These are phyloP conservation scores for Pyrenophora seminiperda DNA, from an alignment of 2,329 filamentous ascomycete genomes.

Conservation along the genomic window DNA sequence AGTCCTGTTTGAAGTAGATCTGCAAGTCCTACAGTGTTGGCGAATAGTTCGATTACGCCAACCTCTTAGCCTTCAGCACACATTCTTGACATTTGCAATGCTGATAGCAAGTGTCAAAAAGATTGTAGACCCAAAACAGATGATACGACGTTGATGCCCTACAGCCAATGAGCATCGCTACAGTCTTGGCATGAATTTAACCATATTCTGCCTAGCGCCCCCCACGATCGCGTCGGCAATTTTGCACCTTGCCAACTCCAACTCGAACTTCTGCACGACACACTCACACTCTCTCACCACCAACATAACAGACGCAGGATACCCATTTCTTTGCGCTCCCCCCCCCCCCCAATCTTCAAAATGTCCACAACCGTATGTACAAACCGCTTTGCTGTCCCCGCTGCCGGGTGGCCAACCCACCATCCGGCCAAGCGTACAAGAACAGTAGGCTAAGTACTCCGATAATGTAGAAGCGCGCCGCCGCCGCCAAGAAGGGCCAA, in stretches of 20 bases:
- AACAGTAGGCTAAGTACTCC: slow-evolving; percentile 98
- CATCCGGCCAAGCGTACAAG: slow-evolving; percentile 39
- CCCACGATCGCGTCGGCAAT: slow-evolving; percentile 13
- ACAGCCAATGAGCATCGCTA: neutral
- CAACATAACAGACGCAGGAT: slow-evolving; percentile 72
- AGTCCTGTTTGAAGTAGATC: too few relatives aligned
- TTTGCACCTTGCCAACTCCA: slow-evolving; percentile 11
- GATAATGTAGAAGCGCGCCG: slow-evolving; percentile 62
- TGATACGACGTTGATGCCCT: too few relatives aligned
- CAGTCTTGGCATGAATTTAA: slow-evolving; percentile 5
- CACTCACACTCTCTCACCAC: slow-evolving; percentile 9
- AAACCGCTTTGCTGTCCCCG: slow-evolving; percentile 95
- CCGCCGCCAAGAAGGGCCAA: slow-evolving; percentile 57
- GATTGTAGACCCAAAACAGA: too few relatives aligned
- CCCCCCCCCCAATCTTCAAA: slow-evolving; percentile 58
- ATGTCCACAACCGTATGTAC: slow-evolving; percentile 93
- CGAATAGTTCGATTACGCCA: too few relatives aligned
- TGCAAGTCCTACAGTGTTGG: too few relatives aligned
- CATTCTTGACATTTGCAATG: too few relatives aligned
- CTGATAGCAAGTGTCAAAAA: too few relatives aligned
- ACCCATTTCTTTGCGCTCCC: slow-evolving; percentile 80
- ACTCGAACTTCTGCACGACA: slow-evolving; percentile 5
- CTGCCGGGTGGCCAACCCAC: slow-evolving; percentile 23
- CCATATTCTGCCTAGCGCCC: slow-evolving; percentile 4
- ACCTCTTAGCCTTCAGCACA: too few relatives aligned